Evolutionary conservation across 2,329 filamentous ascomycete species (phyloP), one percentile per base, ranked within the genome.

Genomic region (Xylaria sp.): DNA sequence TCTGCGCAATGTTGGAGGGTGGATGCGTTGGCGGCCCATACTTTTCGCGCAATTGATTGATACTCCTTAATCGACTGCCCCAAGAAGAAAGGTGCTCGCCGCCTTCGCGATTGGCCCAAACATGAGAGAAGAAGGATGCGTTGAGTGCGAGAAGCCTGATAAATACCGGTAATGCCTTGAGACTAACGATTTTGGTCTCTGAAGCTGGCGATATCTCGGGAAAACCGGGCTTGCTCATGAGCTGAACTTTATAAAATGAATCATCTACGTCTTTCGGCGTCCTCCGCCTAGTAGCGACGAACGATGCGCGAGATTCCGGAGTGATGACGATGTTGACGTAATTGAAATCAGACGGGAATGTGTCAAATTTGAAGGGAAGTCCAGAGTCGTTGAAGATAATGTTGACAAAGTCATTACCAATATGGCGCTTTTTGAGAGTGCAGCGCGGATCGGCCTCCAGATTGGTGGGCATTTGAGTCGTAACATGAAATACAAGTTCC

Each of bases 351-450:
- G 93, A 96, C 0, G 92, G 92, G 70, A 99, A 96, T 0, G 92
- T 97, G 74, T 97, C 87, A 74, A 97, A 96, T 57, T 86, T 85
- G 79, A 97, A 98, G 0, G 91, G 90, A 50, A 89, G 77, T n/a
- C 95, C 94, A 2, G 94, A 97, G 72, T 96, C 92, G 75, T 99
- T 99, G 83, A 96, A 99, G 61, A 99, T 90, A 70, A 99, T 96
- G 74, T 97, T 98, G 74, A 99, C 95, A 75, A 92, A 96, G 76
- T 98, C 95, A 73, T 99, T 99, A 61, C 95, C 95, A 64, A 98
- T 95, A 73, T 98, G 96, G 2, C 89, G 85, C 78, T 99, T 99
- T 81, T 99, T 99, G 75, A 87, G 84, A 65, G 89, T 88, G 72
- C 90, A 92, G 65, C 87, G 84, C 9, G 90, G 86, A 70, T 97